Evolutionary conservation across 352 stramenopile genomes (phyloP).

Genomic region (Peronosclerospora sorghi): DNA sequence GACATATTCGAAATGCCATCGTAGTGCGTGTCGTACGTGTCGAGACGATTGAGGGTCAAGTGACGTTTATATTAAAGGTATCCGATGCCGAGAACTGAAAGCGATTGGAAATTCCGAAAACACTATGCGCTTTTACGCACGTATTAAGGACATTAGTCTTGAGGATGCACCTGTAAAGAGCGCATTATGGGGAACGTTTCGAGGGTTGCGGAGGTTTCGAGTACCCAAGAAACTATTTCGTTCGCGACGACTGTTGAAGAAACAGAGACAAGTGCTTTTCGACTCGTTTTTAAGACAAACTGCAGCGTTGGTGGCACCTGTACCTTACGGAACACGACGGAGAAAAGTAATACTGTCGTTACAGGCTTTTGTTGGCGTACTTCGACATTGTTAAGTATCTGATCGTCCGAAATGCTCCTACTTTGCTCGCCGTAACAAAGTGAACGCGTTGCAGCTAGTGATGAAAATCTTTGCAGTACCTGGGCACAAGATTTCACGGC

Average conservation of each 20-base stretch:
- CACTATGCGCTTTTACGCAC: slow-evolving; percentile 42
- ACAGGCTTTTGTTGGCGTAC: slow-evolving; percentile 47
- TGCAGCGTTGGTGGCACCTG: slow-evolving; percentile 42
- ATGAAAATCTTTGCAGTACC: slow-evolving; percentile 33
- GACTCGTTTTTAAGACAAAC: too few relatives aligned
- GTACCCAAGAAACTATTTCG: too few relatives aligned
- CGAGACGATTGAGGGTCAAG: too few relatives aligned
- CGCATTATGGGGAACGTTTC: too few relatives aligned
- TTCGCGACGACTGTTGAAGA: too few relatives aligned
- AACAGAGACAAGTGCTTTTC: too few relatives aligned
- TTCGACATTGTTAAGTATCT: slow-evolving; percentile 31
- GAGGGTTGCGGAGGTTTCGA: too few relatives aligned
- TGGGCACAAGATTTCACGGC: too few relatives aligned
- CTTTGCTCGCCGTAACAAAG: slow-evolving; percentile 24
- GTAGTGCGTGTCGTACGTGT: too few relatives aligned
- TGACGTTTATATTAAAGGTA: slow-evolving; percentile 40
- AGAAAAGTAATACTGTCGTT: slow-evolving; percentile 38
- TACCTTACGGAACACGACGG: slow-evolving; percentile 40
- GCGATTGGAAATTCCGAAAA: slow-evolving; percentile 46
- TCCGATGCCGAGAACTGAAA: slow-evolving; percentile 43
- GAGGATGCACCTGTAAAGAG: too few relatives aligned
- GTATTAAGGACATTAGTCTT: slow-evolving; percentile 45
- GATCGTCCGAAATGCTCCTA: slow-evolving; percentile 31
- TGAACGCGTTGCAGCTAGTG: too few relatives aligned
- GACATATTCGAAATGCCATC: too few relatives aligned